Percentiles rank a stretch among this genome's conserved stretches.
These are phyloP conservation scores for Acephala macrosclerotiorum DNA, from an alignment of 2,329 filamentous ascomycete genomes.

Conservation along the genomic window DNA sequence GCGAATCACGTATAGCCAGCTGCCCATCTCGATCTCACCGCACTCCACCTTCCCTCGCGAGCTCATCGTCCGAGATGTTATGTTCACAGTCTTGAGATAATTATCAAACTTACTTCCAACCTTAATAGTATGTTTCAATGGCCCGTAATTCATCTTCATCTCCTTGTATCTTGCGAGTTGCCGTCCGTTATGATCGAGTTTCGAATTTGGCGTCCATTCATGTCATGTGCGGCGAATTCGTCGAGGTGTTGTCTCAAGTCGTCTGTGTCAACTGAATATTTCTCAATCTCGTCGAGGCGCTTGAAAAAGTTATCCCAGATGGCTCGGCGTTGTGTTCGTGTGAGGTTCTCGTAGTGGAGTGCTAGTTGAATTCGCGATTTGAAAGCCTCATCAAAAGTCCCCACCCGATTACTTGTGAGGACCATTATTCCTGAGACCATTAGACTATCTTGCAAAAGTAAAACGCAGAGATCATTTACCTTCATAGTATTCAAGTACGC, in stretches of 20 bases:
- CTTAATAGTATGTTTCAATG: conserved; percentile 3
- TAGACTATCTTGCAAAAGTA: not conserved
- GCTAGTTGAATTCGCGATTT: conserved; percentile 46
- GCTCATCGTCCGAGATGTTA: conserved; percentile 3
- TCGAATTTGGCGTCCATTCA: conserved; percentile 30
- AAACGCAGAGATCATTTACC: not conserved
- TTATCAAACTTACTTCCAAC: conserved; percentile 4
- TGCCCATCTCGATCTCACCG: not conserved
- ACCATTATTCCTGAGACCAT: conserved; percentile 47
- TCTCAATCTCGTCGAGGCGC: conserved; percentile 37
- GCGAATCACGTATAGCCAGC: not conserved
- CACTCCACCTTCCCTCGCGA: conserved; percentile 1
- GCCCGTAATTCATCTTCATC: conserved; percentile 1
- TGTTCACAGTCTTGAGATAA: not conserved
- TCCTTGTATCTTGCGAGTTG: conserved; percentile 21
- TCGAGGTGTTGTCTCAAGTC: not conserved
- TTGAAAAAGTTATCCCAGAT: conserved; percentile 28
- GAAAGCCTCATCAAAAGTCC: conserved; percentile 48
- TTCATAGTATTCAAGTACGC: conserved; percentile 49
- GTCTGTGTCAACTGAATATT: not conserved
- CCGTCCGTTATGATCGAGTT: conserved; percentile 20
- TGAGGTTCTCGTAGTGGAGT: conserved; percentile 37
- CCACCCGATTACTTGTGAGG: conserved; percentile 50
- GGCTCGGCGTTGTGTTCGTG: not conserved
- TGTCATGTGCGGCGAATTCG: not conserved